A percentile compares a stretch with the other conserved stretches of the same genome.
Evolutionary conservation across 257 asterid genomes (phyloP).

Genomic region (Linderniella brevidens): DNA sequence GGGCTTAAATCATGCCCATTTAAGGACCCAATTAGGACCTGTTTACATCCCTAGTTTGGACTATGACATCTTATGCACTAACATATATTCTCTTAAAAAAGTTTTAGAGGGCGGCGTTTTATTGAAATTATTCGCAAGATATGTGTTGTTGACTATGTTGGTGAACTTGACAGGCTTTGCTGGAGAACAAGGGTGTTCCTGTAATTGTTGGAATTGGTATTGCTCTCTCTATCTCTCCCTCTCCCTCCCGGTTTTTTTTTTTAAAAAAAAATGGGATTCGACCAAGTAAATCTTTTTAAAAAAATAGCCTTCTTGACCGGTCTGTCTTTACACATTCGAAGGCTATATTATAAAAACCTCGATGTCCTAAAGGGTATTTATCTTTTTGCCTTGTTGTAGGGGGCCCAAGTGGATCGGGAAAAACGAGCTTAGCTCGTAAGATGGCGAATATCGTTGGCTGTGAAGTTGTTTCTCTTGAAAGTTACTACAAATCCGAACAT

Average conservation of each 20-base stretch:
- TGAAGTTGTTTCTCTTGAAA: conserved; percentile 96
- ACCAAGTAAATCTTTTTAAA: too few species aligned
- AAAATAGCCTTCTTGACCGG: too few species aligned
- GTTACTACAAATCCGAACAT: conserved; percentile 82
- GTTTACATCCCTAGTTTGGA: too few species aligned
- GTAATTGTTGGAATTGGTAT: conserved; percentile 98
- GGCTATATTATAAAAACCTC: too few species aligned
- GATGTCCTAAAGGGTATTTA: too few species aligned
- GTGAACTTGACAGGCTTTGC: conserved; percentile 54
- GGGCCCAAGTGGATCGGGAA: conserved; percentile 99
- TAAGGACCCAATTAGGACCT: too few species aligned
- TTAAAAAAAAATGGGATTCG: too few species aligned
- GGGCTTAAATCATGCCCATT: too few species aligned
- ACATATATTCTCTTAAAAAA: too few species aligned
- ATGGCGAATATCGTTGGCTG: conserved; percentile 99
- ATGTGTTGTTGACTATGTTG: conserved; percentile 6
- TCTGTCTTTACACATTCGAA: too few species aligned
- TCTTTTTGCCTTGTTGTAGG: conserved; percentile 29
- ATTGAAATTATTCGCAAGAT: too few species aligned
- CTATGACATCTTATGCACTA: not conserved
- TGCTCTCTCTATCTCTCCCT: conserved; percentile 13
- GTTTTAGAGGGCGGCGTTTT: too few species aligned
- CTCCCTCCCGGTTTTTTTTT: not conserved
- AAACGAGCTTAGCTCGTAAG: conserved; percentile 96
- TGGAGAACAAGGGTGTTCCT: conserved; percentile 93